phyloP scores from a whole-genome alignment of 495 filamentous ascomycete genomes.

The Podospora fimiseda region DNA sequence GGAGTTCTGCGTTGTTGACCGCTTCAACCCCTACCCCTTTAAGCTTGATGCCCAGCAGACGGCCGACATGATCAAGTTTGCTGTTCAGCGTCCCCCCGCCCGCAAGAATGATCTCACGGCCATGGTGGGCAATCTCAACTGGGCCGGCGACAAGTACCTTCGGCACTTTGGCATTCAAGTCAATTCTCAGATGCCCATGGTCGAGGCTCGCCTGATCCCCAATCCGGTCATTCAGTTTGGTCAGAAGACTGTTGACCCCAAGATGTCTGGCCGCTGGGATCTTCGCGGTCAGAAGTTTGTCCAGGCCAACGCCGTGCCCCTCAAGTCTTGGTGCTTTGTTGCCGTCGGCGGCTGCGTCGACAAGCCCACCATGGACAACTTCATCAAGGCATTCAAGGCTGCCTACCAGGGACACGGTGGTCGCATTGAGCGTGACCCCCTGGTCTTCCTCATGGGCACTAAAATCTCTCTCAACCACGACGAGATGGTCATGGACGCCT shows the following conservation, averaged over 20 bases:
- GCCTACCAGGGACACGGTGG: constrained; percentile 70
- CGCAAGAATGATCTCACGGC: constrained; percentile 57
- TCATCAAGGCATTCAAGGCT: constrained; percentile 53
- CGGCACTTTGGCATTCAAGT: constrained; percentile 63
- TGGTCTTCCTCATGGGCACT: constrained; percentile 14
- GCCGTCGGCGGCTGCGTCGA: constrained; percentile 22
- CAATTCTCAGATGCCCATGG: constrained; percentile 50
- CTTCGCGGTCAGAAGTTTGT: constrained; percentile 73
- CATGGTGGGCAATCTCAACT: constrained; percentile 62
- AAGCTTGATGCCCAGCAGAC: constrained; percentile 73
- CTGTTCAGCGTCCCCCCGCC: constrained; percentile 54
- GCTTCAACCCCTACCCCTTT: constrained; percentile 68
- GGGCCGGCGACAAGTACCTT: constrained; percentile 61
- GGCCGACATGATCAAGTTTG: constrained; percentile 79
- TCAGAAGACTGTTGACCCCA: constrained; percentile 44
- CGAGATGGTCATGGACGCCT: constrained; percentile 20
- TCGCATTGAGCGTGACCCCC: constrained; percentile 38
- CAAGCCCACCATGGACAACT: constrained; percentile 45
- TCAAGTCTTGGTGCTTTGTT: constrained; percentile 65
- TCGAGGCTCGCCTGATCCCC: constrained; percentile 64
- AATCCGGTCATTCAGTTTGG: constrained; percentile 64
- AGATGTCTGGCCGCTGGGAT: constrained; percentile 71
- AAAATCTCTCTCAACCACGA: constrained; percentile 7
- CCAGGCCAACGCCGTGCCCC: constrained; percentile 45
- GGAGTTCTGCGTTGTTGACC: constrained; percentile 53